phyloP scores from a whole-genome alignment of 1,284 basidiomycete genomes.

The Moesziomyces globuligerus region DNA sequence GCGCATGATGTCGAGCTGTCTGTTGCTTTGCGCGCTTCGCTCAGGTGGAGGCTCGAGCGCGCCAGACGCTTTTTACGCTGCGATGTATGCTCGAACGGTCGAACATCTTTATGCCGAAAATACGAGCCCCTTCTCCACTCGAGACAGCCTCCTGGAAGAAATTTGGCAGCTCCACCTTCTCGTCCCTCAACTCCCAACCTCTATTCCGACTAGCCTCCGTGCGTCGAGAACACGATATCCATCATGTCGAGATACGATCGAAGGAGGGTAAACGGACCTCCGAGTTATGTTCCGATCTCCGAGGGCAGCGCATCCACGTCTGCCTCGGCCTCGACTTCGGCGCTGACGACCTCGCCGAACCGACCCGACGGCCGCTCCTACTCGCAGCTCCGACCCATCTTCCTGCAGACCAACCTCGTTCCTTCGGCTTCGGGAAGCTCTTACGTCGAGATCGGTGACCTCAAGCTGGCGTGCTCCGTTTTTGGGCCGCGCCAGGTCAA shows the following conservation, averaged over 20 bases:
- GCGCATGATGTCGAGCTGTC: background rate
- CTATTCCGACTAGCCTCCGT: too few species aligned
- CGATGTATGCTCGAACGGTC: too few species aligned
- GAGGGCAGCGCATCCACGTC: conserved; percentile 6
- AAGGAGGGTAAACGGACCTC: conserved; percentile 41
- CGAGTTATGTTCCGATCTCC: conserved; percentile 28
- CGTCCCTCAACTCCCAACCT: background rate
- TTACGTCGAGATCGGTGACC: conserved; percentile 87
- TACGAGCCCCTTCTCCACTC: conserved; percentile 15
- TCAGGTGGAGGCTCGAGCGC: conserved; percentile 40
- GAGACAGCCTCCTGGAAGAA: conserved; percentile 13
- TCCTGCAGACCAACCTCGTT: conserved; percentile 83
- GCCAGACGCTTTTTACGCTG: background rate
- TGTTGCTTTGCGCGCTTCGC: background rate
- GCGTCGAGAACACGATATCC: background rate
- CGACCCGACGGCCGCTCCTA: conserved; percentile 26
- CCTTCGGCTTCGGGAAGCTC: conserved; percentile 93
- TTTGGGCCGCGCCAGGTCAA: conserved; percentile 92
- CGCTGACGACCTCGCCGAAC: conserved; percentile 15
- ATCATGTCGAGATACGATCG: conserved; percentile 43
- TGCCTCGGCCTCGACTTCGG: conserved; percentile 7
- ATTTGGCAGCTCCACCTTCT: background rate
- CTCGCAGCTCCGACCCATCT: conserved; percentile 70
- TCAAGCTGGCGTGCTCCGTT: conserved; percentile 95
- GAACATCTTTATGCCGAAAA: conserved; percentile 6